Percentiles rank a stretch among this genome's conserved stretches.
Evolutionary conservation across 306 rosid species (phyloP).

Genomic region (Heteromeles arbutifolia): DNA sequence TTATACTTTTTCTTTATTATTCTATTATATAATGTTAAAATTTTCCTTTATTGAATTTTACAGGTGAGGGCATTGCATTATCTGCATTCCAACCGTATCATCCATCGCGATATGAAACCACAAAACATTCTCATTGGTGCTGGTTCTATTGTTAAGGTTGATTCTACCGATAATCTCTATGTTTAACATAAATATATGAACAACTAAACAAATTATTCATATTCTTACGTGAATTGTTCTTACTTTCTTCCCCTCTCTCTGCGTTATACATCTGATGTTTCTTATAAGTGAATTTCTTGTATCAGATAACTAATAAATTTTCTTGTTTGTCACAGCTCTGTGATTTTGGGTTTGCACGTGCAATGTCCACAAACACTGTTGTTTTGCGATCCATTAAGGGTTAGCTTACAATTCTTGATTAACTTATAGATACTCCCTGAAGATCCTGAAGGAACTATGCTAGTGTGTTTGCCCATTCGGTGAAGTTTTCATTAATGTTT

Average conservation of each 20-base stretch:
- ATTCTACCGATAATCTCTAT: neutral
- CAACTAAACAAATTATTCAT: neutral
- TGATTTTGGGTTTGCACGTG: slow-evolving; percentile 99
- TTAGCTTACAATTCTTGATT: slow-evolving; percentile 21
- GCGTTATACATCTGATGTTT: neutral
- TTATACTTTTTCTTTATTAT: neutral
- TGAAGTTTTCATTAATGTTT: slow-evolving; percentile 1
- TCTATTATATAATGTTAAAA: neutral
- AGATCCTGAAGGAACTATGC: slow-evolving; percentile 1
- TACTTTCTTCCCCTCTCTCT: neutral
- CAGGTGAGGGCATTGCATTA: slow-evolving; percentile 92
- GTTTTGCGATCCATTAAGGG: slow-evolving; percentile 97
- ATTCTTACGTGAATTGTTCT: neutral
- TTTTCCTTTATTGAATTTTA: slow-evolving; percentile 19
- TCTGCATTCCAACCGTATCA: slow-evolving; percentile 92
- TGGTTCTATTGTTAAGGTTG: slow-evolving; percentile 92
- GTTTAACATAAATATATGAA: neutral
- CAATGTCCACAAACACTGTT: slow-evolving; percentile 97
- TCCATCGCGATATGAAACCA: slow-evolving; percentile 99
- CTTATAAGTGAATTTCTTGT: neutral
- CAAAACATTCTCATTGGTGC: slow-evolving; percentile 96
- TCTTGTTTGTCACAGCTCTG: slow-evolving; percentile 60
- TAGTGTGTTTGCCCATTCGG: neutral
- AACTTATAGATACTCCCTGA: slow-evolving; percentile 8
- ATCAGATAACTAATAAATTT: neutral